Evolutionary conservation across 306 rosid species (phyloP).

Genomic region (Carpinus fangiana): DNA sequence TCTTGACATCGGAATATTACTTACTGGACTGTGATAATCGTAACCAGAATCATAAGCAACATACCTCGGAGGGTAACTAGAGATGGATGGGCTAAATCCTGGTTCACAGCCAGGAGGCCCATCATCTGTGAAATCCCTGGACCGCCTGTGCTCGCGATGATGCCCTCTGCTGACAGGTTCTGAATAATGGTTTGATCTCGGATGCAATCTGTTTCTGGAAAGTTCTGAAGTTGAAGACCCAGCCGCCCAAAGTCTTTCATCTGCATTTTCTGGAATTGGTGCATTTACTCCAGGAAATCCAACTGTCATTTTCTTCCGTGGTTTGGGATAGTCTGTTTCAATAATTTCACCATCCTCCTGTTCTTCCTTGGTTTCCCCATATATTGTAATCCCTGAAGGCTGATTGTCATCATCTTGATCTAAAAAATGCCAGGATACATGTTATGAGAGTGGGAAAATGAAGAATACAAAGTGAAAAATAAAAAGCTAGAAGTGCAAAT

Average conservation of each 20-base stretch:
- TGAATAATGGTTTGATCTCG: slow-evolving; percentile 39
- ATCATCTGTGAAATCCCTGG: slow-evolving; percentile 63
- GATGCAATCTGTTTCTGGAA: slow-evolving; percentile 53
- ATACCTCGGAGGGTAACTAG: slow-evolving; percentile 65
- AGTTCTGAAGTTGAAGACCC: slow-evolving; percentile 44
- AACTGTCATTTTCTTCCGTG: slow-evolving; percentile 57
- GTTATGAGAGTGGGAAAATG: slow-evolving; percentile 1
- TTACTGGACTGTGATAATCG: slow-evolving; percentile 29
- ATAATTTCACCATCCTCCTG: slow-evolving; percentile 94
- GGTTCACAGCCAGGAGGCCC: slow-evolving; percentile 82
- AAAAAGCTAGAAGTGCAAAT: neutral
- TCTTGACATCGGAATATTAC: slow-evolving; percentile 28
- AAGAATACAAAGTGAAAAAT: slow-evolving; percentile 13
- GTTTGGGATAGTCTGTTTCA: slow-evolving; percentile 47
- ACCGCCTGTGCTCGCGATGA: slow-evolving; percentile 59
- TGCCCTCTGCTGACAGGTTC: slow-evolving; percentile 59
- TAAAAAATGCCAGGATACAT: slow-evolving; percentile 32
- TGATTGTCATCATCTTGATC: slow-evolving; percentile 80
- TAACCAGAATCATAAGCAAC: slow-evolving; percentile 38
- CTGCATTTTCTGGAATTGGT: slow-evolving; percentile 83
- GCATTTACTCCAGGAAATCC: slow-evolving; percentile 88
- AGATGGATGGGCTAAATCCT: slow-evolving; percentile 41
- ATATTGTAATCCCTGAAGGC: slow-evolving; percentile 90
- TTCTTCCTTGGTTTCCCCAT: slow-evolving; percentile 48
- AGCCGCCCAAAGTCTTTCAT: slow-evolving; percentile 68